A percentile compares a stretch with the other conserved stretches of the same genome.
These are phyloP conservation scores for Phaffia tasmanica DNA, from an alignment of 768 basidiomycete genomes.

Conservation along the genomic window DNA sequence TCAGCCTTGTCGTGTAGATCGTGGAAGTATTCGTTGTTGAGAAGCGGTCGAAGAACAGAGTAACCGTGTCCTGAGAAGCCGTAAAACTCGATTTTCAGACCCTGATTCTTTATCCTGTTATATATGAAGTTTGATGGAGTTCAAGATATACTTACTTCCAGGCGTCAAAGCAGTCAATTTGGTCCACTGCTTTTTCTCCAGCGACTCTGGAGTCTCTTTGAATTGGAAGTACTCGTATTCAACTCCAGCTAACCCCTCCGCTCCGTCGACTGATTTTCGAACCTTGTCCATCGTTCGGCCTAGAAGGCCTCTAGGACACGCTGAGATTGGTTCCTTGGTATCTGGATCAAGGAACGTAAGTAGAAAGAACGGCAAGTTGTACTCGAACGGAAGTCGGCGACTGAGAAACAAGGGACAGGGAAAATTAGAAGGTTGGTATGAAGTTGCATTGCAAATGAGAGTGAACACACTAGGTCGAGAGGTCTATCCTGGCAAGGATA, in stretches of 20 bases:
- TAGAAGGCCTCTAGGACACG: constrained; percentile 77
- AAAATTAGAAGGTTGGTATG: too few relatives aligned
- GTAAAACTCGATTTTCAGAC: background rate
- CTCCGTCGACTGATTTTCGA: constrained; percentile 38
- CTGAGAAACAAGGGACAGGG: background rate
- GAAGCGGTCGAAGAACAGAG: constrained; percentile 52
- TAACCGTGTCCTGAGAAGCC: constrained; percentile 77
- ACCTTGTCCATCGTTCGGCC: constrained; percentile 48
- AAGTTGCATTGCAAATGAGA: background rate
- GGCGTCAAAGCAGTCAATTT: constrained; percentile 70
- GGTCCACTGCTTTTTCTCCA: constrained; percentile 65
- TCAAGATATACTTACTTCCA: constrained; percentile 58
- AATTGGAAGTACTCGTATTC: constrained; percentile 62
- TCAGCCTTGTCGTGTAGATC: constrained; percentile 61
- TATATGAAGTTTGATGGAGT: background rate
- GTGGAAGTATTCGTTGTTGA: constrained; percentile 80
- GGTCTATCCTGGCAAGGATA: constrained; percentile 71
- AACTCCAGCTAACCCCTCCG: constrained; percentile 67
- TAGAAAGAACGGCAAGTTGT: constrained; percentile 84
- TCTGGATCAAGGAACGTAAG: constrained; percentile 82
- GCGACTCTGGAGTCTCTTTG: constrained; percentile 66
- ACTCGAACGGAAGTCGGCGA: constrained; percentile 83
- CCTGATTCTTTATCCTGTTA: background rate
- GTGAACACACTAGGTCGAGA: constrained; percentile 51
- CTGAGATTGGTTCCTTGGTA: constrained; percentile 60